Evolutionary conservation across 768 basidiomycete species (phyloP).

Genomic region (Boletus sp.): DNA sequence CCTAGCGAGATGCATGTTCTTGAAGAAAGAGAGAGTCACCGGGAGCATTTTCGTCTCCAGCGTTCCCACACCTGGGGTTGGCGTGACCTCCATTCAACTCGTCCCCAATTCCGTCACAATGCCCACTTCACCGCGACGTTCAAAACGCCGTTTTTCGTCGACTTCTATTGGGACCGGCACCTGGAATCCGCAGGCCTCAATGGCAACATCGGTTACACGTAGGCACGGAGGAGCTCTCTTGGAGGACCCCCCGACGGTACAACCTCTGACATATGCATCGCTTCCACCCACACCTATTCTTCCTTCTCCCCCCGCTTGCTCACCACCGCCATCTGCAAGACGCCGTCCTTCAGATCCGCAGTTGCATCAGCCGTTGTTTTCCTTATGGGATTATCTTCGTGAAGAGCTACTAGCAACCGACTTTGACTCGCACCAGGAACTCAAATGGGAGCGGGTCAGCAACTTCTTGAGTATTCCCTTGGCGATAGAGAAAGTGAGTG

Average conservation of each 20-base stretch:
- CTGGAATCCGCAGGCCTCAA: conserved; percentile 21
- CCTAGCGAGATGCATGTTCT: conserved; percentile 35
- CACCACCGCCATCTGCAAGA: conserved; percentile 23
- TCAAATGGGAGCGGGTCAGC: conserved; percentile 94
- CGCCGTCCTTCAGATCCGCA: conserved; percentile 14
- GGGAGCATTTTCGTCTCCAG: background rate
- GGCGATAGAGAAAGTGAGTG: conserved; percentile 87
- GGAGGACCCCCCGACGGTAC: conserved; percentile 8
- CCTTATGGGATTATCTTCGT: conserved; percentile 87
- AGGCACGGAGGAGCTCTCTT: conserved; percentile 7
- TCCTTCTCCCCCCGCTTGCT: conserved; percentile 37
- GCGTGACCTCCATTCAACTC: background rate
- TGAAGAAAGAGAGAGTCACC: background rate
- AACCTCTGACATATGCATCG: conserved; percentile 62
- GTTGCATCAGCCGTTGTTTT: conserved; percentile 53
- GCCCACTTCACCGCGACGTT: conserved; percentile 33
- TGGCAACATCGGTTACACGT: conserved; percentile 10
- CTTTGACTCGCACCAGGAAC: conserved; percentile 89
- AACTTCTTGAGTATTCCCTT: conserved; percentile 92
- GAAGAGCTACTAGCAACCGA: conserved; percentile 91
- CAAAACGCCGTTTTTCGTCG: conserved; percentile 32
- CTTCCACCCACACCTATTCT: conserved; percentile 71
- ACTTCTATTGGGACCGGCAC: conserved; percentile 22
- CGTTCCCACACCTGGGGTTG: conserved; percentile 18
- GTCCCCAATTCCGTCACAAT: conserved; percentile 7